A percentile compares a stretch with the other conserved stretches of the same genome.
Evolutionary conservation across 495 filamentous ascomycete genomes (phyloP).

Genomic region (Cercophora samala): DNA sequence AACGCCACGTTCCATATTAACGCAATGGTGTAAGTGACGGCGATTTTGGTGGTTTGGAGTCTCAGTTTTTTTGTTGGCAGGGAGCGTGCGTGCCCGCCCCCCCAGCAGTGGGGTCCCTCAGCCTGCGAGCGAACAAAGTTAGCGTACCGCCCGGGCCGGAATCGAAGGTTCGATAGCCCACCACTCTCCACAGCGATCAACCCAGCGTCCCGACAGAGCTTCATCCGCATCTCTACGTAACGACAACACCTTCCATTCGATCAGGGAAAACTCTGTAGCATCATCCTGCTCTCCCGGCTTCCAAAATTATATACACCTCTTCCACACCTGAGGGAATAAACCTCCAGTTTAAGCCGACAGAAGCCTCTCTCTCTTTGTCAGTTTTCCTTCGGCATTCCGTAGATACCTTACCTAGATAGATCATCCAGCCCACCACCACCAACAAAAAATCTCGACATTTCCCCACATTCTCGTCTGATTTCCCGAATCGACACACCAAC

Average conservation of each 20-base stretch:
- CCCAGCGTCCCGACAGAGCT: constrained; percentile 2
- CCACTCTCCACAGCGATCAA: constrained; percentile 2
- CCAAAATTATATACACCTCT: background rate
- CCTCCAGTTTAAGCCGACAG: background rate
- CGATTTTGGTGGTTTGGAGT: no score
- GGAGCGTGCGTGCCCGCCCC: no score
- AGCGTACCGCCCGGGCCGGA: constrained; percentile 2
- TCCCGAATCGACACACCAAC: no score
- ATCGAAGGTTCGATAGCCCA: constrained; percentile 1
- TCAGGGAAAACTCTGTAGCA: background rate
- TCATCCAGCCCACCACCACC: no score
- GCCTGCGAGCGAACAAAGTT: background rate
- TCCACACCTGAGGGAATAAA: background rate
- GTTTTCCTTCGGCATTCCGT: background rate
- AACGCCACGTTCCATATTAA: no score
- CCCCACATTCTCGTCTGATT: background rate
- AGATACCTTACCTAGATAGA: background rate
- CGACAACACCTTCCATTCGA: constrained; percentile 10
- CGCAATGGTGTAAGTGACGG: no score
- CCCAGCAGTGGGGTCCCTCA: background rate
- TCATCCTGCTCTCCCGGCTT: background rate
- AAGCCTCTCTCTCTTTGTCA: no score
- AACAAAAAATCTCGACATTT: background rate
- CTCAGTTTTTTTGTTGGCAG: no score
- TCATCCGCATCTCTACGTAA: constrained; percentile 6